Evolutionary conservation across 345 rosid genomes (phyloP), one percentile per base, ranked within the genome.

Genomic region (Erucastrum elatum): DNA sequence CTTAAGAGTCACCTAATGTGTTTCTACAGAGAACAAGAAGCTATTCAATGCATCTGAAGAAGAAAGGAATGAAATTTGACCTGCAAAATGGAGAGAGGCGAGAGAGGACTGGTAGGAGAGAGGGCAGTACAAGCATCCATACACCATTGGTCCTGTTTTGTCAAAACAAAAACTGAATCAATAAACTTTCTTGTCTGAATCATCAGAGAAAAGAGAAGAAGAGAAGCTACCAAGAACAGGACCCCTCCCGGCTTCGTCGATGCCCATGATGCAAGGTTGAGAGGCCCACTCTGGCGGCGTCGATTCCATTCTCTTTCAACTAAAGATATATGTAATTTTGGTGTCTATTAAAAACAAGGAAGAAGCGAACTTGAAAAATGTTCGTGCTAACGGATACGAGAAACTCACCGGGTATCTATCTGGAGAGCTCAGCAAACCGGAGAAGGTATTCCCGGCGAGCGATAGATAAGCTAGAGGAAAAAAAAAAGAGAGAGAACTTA

Each of bases 191-290:
- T 26, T n/a, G n/a, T 66, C 1, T 55, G 8, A 35, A 1, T 13
- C 55, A 53, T 31, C 10, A 61, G 66, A 26, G 64, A 31, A 29
- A 35, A 35, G 8, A 34, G 39, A 34, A 34, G 8, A 15, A 7
- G 61, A 39, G 63, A 66, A 58, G 56, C 3, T 29, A 88, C 97
- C 97, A 34, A 90, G 86, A 74, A 94, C 97, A 62, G 98, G 97
- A 68, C 95, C 97, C 64, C 98, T 95, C 7, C 97, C 97, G 56
- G 97, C 97, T 85, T 94, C 97, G 70, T 94, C 97, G 83, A 94
- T 94, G 39, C 98, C 98, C 89, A 92, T 92, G 39, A 92, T 83
- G 84, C 98, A 94, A 72, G 97, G 97, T 37, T 70, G 77, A 31
- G 95, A 88, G 2, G 88, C 91, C 98, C 97, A 94, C 61, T 81